Conservation (phyloP, 75 land plant genomes). For the Selaginella tamariscina region DNA sequence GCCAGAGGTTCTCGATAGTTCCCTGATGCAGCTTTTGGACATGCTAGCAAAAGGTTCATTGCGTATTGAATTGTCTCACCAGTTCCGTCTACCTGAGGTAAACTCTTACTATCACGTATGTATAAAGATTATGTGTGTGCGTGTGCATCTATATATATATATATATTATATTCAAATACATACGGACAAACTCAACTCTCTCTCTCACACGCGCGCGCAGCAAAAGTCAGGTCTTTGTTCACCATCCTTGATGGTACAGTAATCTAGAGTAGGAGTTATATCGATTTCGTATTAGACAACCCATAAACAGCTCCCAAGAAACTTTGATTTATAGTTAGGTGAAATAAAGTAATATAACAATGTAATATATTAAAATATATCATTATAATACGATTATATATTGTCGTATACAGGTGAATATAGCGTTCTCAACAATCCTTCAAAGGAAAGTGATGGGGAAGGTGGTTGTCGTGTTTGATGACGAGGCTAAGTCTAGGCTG, state of each 20-base stretch:
- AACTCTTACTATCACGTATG: constrained; percentile 13
- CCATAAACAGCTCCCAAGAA: too few species aligned
- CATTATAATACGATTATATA: background rate
- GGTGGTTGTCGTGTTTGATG: constrained; percentile 52
- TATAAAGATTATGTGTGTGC: too few species aligned
- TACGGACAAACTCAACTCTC: too few species aligned
- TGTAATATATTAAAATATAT: too few species aligned
- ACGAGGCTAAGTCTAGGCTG: constrained; percentile 13
- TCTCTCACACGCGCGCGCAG: too few species aligned
- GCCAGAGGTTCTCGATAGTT: constrained; percentile 47
- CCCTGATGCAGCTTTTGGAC: constrained; percentile 54
- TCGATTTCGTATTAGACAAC: too few species aligned
- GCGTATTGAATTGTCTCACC: constrained; percentile 54
- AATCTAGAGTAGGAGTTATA: too few species aligned
- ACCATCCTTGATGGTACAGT: background rate
- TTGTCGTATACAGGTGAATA: constrained; percentile 22
- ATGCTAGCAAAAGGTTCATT: constrained; percentile 67
- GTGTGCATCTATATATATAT: too few species aligned
- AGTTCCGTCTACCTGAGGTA: constrained; percentile 58
- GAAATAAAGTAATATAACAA: too few species aligned
- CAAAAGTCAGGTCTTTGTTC: too few species aligned
- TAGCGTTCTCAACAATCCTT: constrained; percentile 59
- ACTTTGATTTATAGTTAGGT: background rate
- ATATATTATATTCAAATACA: too few species aligned
- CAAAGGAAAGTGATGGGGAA: constrained; percentile 85